phyloP scores from a whole-genome alignment of 345 rosid genomes.

The Populus alba region DNA sequence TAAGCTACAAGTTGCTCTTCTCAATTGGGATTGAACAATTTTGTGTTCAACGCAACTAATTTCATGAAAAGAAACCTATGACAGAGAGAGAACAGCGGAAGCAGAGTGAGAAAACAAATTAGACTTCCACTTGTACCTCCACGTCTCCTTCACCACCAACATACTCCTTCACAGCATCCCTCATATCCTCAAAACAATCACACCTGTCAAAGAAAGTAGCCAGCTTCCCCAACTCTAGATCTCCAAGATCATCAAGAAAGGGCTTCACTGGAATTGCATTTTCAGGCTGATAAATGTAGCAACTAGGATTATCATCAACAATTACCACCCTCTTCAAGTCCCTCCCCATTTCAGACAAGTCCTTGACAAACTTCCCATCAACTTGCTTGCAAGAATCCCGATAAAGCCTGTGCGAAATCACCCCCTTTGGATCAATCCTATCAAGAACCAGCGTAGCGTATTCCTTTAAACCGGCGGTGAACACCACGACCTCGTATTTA shows the following conservation, averaged over 20 bases:
- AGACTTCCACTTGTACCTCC: neutral
- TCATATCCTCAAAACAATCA: slow-evolving; percentile 57
- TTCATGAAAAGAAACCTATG: neutral
- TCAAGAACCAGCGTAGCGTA: slow-evolving; percentile 80
- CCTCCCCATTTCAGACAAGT: slow-evolving; percentile 65
- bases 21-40: slow-evolving; percentile 14
- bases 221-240: slow-evolving; percentile 54
- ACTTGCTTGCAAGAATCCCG: slow-evolving; percentile 63
- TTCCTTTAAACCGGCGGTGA: slow-evolving; percentile 82
- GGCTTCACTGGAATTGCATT: slow-evolving; percentile 76
- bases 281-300: slow-evolving; percentile 68
- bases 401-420: slow-evolving; percentile 66
- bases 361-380: slow-evolving; percentile 74
- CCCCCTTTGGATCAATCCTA: slow-evolving; percentile 46
- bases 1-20: neutral
- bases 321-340: slow-evolving; percentile 60
- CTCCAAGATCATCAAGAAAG: slow-evolving; percentile 51
- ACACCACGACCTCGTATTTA: slow-evolving; percentile 69
- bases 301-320: slow-evolving; percentile 81
- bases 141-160: slow-evolving; percentile 7
- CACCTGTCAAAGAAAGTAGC: slow-evolving; percentile 50
- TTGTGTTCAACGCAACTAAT: slow-evolving; percentile 13
- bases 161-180: slow-evolving; percentile 62
- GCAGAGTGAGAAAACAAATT: neutral
- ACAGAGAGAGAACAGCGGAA: neutral